Evolutionary conservation across 129 eudicot genomes (phyloP), one percentile per base, ranked within the genome.

Genomic region (Rutidosis leptorrhynchoides): DNA sequence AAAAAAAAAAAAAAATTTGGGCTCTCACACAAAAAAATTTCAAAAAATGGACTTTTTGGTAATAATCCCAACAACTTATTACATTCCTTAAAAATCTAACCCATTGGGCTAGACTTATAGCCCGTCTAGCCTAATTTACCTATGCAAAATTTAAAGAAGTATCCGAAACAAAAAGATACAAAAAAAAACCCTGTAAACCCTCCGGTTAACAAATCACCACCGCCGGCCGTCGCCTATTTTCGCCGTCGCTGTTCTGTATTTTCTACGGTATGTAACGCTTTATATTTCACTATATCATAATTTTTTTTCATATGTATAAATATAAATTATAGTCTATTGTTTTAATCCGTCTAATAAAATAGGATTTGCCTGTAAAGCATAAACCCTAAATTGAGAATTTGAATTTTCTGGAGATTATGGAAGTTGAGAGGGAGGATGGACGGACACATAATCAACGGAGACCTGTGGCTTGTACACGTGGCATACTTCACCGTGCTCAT

Each of bases 401-500:
- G 55, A 23, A 30, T 58, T 33, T 27, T 14, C 11, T 35, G 40
- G 35, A 16, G 37, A 55, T 26, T 7, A 87, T 90, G 97, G 97
- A 82, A 27, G 58, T 82, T 12, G 87, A 87, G 22, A 87, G 97
- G 76, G 83, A 64, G 5, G 97, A 85, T 64, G 96, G 95, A 17
- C 93, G 97, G 9, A 73, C 82, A 0, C 40, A 82, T 9, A 85
- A 79, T 70, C 96, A 87, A 33, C 73, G 90, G 74, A 83, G 96
- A 71, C 95, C 89, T 16, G 67, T 91, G 37, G 74, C 79, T 61
- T 91, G 88, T 81, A 68, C 90, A 49, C 85, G 96, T 30, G 77
- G 70, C 67, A 57, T 83, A 40, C 90, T 91, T 21, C 81, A 80
- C 52, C 96, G 98, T 17, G 98, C 96, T 60, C 96, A 91, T 81